Evolutionary conservation across 495 filamentous ascomycete genomes (phyloP), one percentile per base, ranked within the genome.

Genomic region (Penicillium cinerascens): DNA sequence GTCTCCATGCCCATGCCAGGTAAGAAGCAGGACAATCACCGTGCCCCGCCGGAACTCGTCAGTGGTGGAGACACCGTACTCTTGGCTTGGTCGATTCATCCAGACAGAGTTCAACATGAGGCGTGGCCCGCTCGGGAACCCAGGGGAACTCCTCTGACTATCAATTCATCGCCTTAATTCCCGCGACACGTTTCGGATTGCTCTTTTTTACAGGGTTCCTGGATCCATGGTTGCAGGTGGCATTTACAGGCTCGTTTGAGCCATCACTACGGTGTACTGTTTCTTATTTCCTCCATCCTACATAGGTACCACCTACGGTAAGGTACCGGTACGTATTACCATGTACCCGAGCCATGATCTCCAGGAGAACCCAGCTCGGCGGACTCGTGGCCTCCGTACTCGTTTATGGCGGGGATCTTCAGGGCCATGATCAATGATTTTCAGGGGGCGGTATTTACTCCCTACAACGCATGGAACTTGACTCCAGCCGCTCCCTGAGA

Each of bases 401-500:
- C 58, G 58, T 60, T 53, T 53, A 56, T 44, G 47, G 58, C 58
- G 58, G 58, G 38, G 51, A 54, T 54, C 47, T 42, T 44, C 51
- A 44, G 42, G 22, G 10, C 42, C 21, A 16, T 18, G 29, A 13
- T 20, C 0, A 18, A 17, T 39, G 53, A 63, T 62, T 56, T 64
- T 64, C 58, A 64, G 61, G 61, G 61, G 61, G 56, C 53, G 52
- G 52, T 49, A 59, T 56, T 51, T 56, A 41, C 54, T 39, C 13
- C 36, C 20, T 23, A 35, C 41, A 26, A 51, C 21, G n/a, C 1
- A 38, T 17, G 37, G 37, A 10, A 4, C 37, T 10, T 13, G 18
- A 8, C n/a, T 7, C 9, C n/a, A 10, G 37, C n/a, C 7, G 9
- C 37, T 17, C n/a, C 6, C 27, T 9, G 27, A 2, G 29, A 33